Base-by-base conservation (phyloP, 352 stramenopile genomes). In the Phytophthora aleatoria region DNA sequence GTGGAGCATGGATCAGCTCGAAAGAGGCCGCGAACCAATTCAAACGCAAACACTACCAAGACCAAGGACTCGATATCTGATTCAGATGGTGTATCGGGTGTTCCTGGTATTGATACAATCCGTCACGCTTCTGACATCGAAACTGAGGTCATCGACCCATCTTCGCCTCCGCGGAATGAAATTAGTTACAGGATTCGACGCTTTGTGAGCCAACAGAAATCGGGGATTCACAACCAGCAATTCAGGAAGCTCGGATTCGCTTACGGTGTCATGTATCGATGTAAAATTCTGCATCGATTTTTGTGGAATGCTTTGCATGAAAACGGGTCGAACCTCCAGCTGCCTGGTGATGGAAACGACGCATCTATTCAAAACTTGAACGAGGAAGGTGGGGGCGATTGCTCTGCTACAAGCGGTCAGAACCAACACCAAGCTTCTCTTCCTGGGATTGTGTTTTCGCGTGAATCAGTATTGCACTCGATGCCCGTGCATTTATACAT, bases 401-500 rank as follows among this genome's bases (percentile, higher is more conserved):
- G 33, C 48, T 39, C 15, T 62, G n/a, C 28, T 56, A 20, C 12
- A 8, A 41, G 28, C 15, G 24, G 8, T 20, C 20, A 20, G 20
- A 20, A 20, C 20, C 20, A 20, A 20, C 20, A 20, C 30, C 35
- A 38, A 59, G 42, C 16, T 20, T 16, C 38, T 5, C 35, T 54
- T 1, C 73, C 69, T 53, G 80, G 80, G 1, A 75, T 91, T 39
- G 76, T 95, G 8, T 95, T 94, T 60, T 90, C 84, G 12, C 76
- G 83, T 7, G 85, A 95, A 64, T 76, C 77, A 0, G 73, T 95
- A 36, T 71, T 95, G 26, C 81, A 92, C 51, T 74, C 76, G 33
- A 93, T 95, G 85, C 79, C 82, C 10, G 78, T 95, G 36, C 63
- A 86, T 48, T 62, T 92, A 53, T 95, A 95, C 61, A 93, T 95